Evolutionary conservation across 768 basidiomycete species (phyloP).

Genomic region (Punctularia strigosozonata): DNA sequence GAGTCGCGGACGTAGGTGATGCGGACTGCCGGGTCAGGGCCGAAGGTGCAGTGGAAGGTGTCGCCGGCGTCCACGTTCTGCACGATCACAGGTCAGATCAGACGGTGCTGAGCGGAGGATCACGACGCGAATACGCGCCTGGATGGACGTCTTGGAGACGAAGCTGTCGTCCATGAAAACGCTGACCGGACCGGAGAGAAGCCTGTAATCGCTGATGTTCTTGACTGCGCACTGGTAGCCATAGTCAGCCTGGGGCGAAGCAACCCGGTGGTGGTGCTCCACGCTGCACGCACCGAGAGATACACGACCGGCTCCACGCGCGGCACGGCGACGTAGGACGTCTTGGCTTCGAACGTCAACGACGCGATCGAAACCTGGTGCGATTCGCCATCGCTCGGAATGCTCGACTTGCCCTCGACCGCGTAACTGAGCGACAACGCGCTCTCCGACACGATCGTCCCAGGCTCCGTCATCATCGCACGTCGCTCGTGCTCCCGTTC

Average conservation of each 20-base stretch:
- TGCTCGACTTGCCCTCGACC: conserved; percentile 37
- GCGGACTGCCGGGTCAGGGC: conserved; percentile 21
- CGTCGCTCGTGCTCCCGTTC: background rate
- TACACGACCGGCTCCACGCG: conserved; percentile 36
- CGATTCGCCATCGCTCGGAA: conserved; percentile 41
- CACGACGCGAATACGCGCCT: no score
- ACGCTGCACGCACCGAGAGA: conserved; percentile 32
- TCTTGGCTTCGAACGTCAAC: conserved; percentile 31
- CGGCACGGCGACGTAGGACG: conserved; percentile 39
- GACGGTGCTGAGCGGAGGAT: background rate
- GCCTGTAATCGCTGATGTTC: conserved; percentile 45
- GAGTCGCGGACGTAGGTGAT: conserved; percentile 29
- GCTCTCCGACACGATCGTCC: conserved; percentile 35
- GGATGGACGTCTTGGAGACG: background rate
- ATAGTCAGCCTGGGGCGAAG: no score
- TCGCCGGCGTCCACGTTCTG: conserved; percentile 39
- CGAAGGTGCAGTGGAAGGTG: conserved; percentile 43
- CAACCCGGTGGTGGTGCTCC: no score
- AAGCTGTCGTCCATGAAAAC: conserved; percentile 29
- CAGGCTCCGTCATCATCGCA: conserved; percentile 20
- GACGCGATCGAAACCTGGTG: conserved; percentile 44
- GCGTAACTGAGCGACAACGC: conserved; percentile 39
- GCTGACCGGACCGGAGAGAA: conserved; percentile 41
- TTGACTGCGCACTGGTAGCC: conserved; percentile 34
- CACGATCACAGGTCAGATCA: no score